Evolutionary conservation across 768 basidiomycete species (phyloP), one percentile per base, ranked within the genome.

Genomic region (Mycena floridula): DNA sequence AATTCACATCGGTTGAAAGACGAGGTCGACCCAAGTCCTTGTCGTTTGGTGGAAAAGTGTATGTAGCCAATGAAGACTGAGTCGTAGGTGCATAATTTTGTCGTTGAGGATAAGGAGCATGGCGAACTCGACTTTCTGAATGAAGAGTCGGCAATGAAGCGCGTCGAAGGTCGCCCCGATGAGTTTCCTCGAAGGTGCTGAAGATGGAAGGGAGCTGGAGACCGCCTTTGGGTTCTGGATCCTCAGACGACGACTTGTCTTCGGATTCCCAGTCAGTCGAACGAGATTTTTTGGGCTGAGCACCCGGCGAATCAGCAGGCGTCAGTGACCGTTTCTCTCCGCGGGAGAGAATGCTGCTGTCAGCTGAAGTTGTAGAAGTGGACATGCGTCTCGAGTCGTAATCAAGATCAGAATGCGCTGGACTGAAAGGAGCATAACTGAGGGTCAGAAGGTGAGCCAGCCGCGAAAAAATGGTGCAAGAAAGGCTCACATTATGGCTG

Each of bases 171-270:
- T 82, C 80, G 53, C 64, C 65, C 47, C 73, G 74, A 63, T 70
- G 69, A 21, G 70, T 67, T 58, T 82, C 82, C 59, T 81, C 79
- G 49, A 86, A 81, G 24, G 77, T 72, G 25, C 79, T 76, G 51
- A 83, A 85, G 52, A 87, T 84, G 55, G 84, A 83, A 15, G 85
- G 85, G 15, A 88, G 71, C 64, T 82, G 79, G 46, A 86, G 81
- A 59, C 77, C 79, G 65, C 55, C 44, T 72, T 58, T 52, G 48
- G 58, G 55, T 25, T 55, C 44, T 37, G 53, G 47, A 22, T 56
- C 56, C 48, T 50, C 55, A 8, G 56, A 52, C 22, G 62, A 44
- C 26, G 62, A 54, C 51, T 64, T 63, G 22, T 50, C 48, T 28
- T 68, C 65, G 69, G 68, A 70, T 35, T 50, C 52, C 38, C 41